phyloP scores from a whole-genome alignment of 176 grass and related monocot genomes.

The Puya raimondii region DNA sequence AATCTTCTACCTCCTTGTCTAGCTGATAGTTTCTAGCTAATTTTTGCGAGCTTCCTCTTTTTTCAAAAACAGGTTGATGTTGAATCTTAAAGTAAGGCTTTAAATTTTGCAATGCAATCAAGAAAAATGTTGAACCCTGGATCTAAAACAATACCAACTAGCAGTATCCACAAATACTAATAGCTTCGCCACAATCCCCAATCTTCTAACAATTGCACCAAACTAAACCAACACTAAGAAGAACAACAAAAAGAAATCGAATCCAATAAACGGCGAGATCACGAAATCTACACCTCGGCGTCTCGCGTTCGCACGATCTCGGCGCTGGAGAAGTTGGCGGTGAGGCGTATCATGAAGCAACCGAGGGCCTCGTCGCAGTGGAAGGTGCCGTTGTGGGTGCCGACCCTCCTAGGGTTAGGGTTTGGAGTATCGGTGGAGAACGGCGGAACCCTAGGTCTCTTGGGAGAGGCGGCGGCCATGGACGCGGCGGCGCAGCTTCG shows the following conservation, averaged over 20 bases:
- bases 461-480: conserved; percentile 46
- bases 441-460: conserved; percentile 40
- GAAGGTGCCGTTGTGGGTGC: conserved; percentile 96
- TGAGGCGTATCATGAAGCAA: conserved; percentile 95
- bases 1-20: too few species aligned
- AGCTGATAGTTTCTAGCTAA: too few species aligned
- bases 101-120: too few species aligned
- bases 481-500: conserved; percentile 16
- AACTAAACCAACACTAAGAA: background rate
- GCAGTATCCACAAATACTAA: too few species aligned
- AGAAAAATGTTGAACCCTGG: too few species aligned
- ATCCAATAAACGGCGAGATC: too few species aligned
- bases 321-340: conserved; percentile 63
- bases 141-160: too few species aligned
- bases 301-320: conserved; percentile 78
- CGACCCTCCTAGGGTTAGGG: conserved; percentile 47
- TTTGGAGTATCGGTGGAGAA: conserved; percentile 28
- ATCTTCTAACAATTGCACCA: background rate
- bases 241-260: background rate
- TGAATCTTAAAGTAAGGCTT: too few species aligned
- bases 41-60: too few species aligned
- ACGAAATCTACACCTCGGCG: conserved; percentile 33
- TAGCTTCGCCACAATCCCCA: too few species aligned
- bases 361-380: conserved; percentile 99
- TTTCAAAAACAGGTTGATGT: too few species aligned